Conservation (phyloP, 139 green algal genomes). For the Volvox africanus region DNA sequence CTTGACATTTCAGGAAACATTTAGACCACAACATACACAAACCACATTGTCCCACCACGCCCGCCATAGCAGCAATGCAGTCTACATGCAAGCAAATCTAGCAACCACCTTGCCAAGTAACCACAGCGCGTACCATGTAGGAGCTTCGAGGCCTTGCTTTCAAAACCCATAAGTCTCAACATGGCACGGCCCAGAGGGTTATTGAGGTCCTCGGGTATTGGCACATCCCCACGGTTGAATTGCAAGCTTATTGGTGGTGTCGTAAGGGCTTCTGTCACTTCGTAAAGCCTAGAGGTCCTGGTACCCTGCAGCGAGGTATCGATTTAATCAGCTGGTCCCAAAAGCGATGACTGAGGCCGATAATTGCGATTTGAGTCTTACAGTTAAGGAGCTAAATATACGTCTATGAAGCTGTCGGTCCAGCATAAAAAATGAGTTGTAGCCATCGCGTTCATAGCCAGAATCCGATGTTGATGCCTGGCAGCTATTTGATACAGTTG, state of each 20-base stretch:
- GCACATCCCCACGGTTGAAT: constrained; percentile 17
- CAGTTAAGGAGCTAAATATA: neutral
- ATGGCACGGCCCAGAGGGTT: constrained; percentile 38
- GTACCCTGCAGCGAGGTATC: neutral
- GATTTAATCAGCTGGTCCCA: neutral
- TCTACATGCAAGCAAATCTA: too few relatives aligned
- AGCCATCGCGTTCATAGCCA: neutral
- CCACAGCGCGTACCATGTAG: constrained; percentile 37
- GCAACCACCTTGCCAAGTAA: too few relatives aligned
- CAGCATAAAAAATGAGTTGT: neutral
- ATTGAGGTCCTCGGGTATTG: constrained; percentile 37
- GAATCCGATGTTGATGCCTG: constrained; percentile 15
- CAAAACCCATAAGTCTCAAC: constrained; percentile 50
- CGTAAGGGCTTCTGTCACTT: neutral
- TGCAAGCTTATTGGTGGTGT: neutral
- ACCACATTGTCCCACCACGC: too few relatives aligned
- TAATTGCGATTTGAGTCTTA: neutral
- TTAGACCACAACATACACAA: too few relatives aligned
- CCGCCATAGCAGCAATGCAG: too few relatives aligned
- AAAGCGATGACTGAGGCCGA: too few relatives aligned
- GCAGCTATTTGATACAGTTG: neutral
- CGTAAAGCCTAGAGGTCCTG: neutral
- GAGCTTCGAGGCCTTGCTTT: constrained; percentile 46
- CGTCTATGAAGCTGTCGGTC: neutral
- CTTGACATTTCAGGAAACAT: too few relatives aligned